These are phyloP conservation scores for Mimosa bimucronata DNA, from an alignment of 306 rosid species.

Conservation along the genomic window DNA sequence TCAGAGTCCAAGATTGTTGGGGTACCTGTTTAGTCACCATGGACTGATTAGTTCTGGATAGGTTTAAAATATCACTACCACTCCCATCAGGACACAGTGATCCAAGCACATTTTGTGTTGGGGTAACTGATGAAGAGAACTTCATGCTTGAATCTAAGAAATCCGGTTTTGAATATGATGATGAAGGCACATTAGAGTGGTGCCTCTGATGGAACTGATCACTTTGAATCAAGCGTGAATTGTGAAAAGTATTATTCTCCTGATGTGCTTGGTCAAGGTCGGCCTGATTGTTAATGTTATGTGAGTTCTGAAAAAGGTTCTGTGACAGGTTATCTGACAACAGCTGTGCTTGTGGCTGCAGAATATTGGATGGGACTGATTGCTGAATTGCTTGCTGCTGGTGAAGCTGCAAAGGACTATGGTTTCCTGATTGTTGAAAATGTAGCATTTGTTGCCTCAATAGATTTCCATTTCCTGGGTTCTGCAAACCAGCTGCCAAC, in stretches of 20 bases:
- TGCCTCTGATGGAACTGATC: slow-evolving; percentile 68
- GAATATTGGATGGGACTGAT: slow-evolving; percentile 52
- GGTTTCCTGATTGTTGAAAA: slow-evolving; percentile 68
- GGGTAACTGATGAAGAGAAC: slow-evolving; percentile 55
- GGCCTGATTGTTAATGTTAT: slow-evolving; percentile 56
- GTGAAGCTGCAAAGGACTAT: slow-evolving; percentile 59
- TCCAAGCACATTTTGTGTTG: slow-evolving; percentile 60
- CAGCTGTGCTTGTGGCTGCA: slow-evolving; percentile 61
- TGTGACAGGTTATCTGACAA: slow-evolving; percentile 62
- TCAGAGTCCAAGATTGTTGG: slow-evolving; percentile 65
- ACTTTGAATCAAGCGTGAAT: slow-evolving; percentile 52
- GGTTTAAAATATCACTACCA: slow-evolving; percentile 51
- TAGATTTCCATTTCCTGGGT: slow-evolving; percentile 66
- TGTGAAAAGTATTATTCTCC: slow-evolving; percentile 59
- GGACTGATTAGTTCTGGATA: slow-evolving; percentile 65
- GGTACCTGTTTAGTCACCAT: slow-evolving; percentile 61
- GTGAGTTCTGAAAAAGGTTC: slow-evolving; percentile 61
- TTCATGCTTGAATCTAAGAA: slow-evolving; percentile 57
- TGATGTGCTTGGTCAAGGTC: slow-evolving; percentile 64
- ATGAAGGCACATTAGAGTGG: slow-evolving; percentile 64
- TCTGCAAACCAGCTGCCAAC: slow-evolving; percentile 77
- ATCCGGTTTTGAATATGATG: slow-evolving; percentile 64
- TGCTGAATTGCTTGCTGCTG: slow-evolving; percentile 68
- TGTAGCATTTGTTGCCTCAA: slow-evolving; percentile 76
- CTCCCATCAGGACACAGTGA: slow-evolving; percentile 73